Evolutionary conservation across 495 filamentous ascomycete genomes (phyloP), one percentile per base, ranked within the genome.

Genomic region (Lasiosphaeria miniovina): DNA sequence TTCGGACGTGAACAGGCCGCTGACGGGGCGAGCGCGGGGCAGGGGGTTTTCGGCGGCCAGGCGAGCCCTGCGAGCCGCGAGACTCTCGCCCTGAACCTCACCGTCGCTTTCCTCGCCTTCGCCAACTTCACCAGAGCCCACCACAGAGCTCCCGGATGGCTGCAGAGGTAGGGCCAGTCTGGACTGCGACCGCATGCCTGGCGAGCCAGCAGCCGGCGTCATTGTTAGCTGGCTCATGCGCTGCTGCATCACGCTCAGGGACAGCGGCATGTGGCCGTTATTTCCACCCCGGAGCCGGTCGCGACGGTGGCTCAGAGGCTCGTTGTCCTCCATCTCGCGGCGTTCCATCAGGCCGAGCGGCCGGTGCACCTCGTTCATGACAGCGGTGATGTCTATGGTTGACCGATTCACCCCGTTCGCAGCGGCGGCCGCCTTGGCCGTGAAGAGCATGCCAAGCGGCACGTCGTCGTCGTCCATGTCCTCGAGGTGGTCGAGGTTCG

Each of bases 301-400:
- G 40, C 91, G 84, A 8, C 94, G 87, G 15, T 78, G 77, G 63
- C 90, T 92, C 46, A 98, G 75, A 6, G 94, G 92, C 65, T 98
- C 94, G 52, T 88, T 91, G 63, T 98, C 94, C 71, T 98, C 94
- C 61, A 93, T 74, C 55, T 96, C 85, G 8, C 88, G 84, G 65
- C 83, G 84, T 68, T 93, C 92, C 78, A 98, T 87, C 17, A 98
- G 75, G 12, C 94, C 94, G 24, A 93, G 68, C 0, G 93, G 92
- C 15, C 89, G 82, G 50, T 87, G 75, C 2, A 76, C 59, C 58
- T 79, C 78, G 55, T 63, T 70, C 61, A 74, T 70, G 52, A 77
- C 62, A 35, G 86, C 82, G 41, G 84, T 82, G 14, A 74, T 71
- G 43, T 86, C 80, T 58, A 69, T 62, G 9, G 62, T 66, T 10